phyloP scores from a whole-genome alignment of 768 basidiomycete species.

The Lepiota venenata region DNA sequence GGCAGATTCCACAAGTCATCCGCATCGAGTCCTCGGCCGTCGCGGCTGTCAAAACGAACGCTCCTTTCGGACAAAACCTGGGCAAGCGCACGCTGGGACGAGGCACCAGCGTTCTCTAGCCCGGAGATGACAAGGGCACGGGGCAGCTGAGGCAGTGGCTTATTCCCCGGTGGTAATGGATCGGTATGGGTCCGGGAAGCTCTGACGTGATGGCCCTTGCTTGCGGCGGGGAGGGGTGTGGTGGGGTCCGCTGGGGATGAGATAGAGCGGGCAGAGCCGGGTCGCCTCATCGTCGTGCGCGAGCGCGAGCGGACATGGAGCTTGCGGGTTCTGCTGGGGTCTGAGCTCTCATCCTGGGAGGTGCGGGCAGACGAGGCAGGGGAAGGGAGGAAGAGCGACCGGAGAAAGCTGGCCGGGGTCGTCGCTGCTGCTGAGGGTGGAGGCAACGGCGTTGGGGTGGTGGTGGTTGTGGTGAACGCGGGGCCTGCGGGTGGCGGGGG shows the following conservation, averaged over 20 bases:
- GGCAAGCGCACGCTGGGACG: constrained; percentile 57
- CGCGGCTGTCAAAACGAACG: constrained; percentile 41
- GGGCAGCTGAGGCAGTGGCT: constrained; percentile 41
- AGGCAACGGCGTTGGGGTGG: background rate
- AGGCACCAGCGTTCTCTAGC: constrained; percentile 54
- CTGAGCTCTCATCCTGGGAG: constrained; percentile 20
- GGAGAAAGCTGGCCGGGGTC: constrained; percentile 17
- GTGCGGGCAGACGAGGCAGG: constrained; percentile 13
- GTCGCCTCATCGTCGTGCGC: constrained; percentile 7
- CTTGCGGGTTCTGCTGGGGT: constrained; percentile 13
- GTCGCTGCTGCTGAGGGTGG: constrained; percentile 11
- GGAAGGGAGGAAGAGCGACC: constrained; percentile 26
- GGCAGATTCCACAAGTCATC: constrained; percentile 53
- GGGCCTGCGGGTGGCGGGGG: constrained; percentile 13
- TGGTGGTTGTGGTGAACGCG: background rate
- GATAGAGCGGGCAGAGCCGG: background rate
- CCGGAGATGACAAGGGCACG: constrained; percentile 66
- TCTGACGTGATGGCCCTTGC: constrained; percentile 1
- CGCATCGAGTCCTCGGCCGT: constrained; percentile 21
- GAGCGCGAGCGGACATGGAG: constrained; percentile 7
- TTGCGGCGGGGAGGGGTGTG: background rate
- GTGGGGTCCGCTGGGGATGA: background rate
- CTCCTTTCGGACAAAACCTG: constrained; percentile 48
- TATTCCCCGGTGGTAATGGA: constrained; percentile 27
- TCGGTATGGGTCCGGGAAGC: background rate